Percentiles rank a stretch among this genome's conserved stretches.
These are phyloP conservation scores for Colletotrichum sp. DNA, from an alignment of 2,329 filamentous ascomycete genomes.

Conservation along the genomic window DNA sequence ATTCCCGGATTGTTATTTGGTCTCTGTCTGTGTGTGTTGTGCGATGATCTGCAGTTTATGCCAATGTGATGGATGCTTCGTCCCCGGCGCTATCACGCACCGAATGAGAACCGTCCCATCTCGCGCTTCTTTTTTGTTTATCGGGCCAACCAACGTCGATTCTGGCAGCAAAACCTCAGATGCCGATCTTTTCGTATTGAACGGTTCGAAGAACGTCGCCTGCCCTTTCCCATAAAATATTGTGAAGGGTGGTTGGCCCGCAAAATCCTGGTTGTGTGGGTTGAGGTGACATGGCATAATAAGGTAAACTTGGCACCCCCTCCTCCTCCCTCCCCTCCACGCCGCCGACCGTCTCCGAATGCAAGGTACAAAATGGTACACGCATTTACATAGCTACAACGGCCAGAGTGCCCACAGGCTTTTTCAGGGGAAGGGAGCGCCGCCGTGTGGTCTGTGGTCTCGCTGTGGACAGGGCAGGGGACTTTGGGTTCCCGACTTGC, in stretches of 20 bases:
- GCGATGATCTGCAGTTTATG: not conserved
- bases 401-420: not conserved
- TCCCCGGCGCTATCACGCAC: not conserved
- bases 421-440: not conserved
- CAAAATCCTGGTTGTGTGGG: not conserved
- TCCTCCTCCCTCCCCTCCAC: not conserved
- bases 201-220: not conserved
- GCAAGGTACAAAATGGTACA: not conserved
- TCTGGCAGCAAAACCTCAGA: rapidly evolving
- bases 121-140: not conserved
- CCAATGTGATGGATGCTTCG: not conserved
- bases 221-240: not conserved
- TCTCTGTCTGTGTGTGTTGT: not conserved
- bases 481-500: not conserved
- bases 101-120: not conserved
- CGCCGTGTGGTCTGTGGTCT: not conserved
- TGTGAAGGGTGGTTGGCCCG: not conserved
- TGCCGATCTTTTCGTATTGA: not conserved
- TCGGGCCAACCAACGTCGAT: not conserved
- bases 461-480: not conserved
- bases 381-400: not conserved
- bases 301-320: not conserved
- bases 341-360: not conserved
- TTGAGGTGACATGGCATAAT: not conserved
- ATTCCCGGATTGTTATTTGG: not conserved